Evolutionary conservation across 495 filamentous ascomycete genomes (phyloP), one percentile per base, ranked within the genome.

Genomic region (Haplographium delicatum): DNA sequence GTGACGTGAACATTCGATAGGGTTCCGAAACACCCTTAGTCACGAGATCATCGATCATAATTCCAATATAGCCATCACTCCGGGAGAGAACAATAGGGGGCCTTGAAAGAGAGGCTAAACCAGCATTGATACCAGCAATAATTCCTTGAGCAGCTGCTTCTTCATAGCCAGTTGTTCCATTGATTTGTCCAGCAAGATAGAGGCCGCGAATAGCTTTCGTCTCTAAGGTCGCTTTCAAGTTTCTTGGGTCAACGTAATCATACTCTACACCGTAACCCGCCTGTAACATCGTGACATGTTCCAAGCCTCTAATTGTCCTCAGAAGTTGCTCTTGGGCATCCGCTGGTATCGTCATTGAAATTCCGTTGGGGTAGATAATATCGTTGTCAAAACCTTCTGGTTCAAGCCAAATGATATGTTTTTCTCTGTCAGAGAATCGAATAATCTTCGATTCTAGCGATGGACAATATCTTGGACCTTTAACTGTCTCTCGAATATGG

Each of bases 11-110:
- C 94, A 98, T 97, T 53, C 93, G 82, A 69, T 98, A 98, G 0
- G 93, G 93, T 67, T 98, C 93, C 7, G 86, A 88, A 10, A 98
- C 91, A 38, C 93, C 93, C 68, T 96, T 97, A 25, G 93, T 98
- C 67, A 96, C 83, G 37, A 98, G 82, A 64, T 98, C 93, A 67
- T 98, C 93, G 64, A 98, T 93, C 93, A 98, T 95, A 69, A 98
- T 84, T 44, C 93, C 93, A 63, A 98, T 96, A 63, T 96, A 98
- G 13, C 86, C 88, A 65, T 97, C 93, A 10, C 85, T 83, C 49
- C 93, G 75, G n/a, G 78, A 81, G 15, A 98, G 73, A 2, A 75
- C 76, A 52, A 95, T 67, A 0, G 80, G 74, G 4, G 67, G 61
- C 13, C 84, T 81, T 18, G 72, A 72, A 50, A 82, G 81, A 0